Conservation (phyloP, 805 yeast genomes). For the Zygotorulaspora sp. region DNA sequence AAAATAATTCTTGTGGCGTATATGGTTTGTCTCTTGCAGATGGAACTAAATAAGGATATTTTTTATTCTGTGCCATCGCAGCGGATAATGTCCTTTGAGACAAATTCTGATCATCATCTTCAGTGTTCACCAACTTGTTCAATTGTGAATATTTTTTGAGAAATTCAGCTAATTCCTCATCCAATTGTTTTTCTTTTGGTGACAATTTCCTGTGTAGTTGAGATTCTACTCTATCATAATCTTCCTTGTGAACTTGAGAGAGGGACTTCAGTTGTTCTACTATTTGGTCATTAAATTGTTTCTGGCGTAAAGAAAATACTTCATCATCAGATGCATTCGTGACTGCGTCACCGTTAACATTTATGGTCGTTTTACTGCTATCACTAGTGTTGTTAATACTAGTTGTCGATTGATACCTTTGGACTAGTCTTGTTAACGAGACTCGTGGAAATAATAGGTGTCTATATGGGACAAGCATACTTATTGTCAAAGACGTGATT, state of each 20-base stretch:
- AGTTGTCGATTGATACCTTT: conserved; percentile 7
- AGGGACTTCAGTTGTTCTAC: conserved; percentile 17
- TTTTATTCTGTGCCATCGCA: conserved; percentile 11
- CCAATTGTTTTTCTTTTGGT: conserved; percentile 30
- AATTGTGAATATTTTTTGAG: conserved; percentile 26
- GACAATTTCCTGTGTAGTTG: conserved; percentile 17
- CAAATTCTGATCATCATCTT: conserved; percentile 8
- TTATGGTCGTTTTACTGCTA: background rate
- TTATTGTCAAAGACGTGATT: conserved; percentile 1
- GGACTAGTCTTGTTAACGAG: conserved; percentile 4
- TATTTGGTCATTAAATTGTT: conserved; percentile 27
- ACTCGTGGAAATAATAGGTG: conserved; percentile 3
- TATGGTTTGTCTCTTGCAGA: conserved; percentile 62
- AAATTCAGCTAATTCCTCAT: conserved; percentile 30
- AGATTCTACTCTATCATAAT: conserved; percentile 13
- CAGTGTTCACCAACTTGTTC: conserved; percentile 20
- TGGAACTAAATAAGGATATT: conserved; percentile 55
- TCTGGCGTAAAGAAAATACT: conserved; percentile 24
- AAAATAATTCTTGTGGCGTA: conserved; percentile 68
- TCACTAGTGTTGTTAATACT: background rate
- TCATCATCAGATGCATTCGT: conserved; percentile 18
- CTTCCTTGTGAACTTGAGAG: conserved; percentile 19
- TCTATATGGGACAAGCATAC: conserved; percentile 3
- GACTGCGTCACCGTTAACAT: conserved; percentile 1
- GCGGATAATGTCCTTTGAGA: conserved; percentile 4